Evolutionary conservation across 2,329 filamentous ascomycete genomes (phyloP), one percentile per base, ranked within the genome.

Genomic region (Pseudogymnoascus sp.): DNA sequence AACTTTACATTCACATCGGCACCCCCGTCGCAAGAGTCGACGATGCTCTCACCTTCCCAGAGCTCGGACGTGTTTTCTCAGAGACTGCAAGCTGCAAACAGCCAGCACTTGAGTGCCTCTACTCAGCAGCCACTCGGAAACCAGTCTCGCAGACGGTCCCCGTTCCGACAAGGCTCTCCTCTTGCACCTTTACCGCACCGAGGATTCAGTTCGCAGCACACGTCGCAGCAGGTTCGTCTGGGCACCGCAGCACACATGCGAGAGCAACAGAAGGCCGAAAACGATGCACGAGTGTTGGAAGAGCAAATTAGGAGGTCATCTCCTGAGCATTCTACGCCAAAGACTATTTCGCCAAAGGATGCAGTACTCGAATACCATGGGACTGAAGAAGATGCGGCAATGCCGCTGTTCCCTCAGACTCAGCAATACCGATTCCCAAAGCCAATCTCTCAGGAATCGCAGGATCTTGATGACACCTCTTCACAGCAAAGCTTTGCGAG

Each of bases 261-360:
- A 38, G 85, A 88, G 71, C 81, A 85, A 66, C 78, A 78, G 63
- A 86, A 86, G 69, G 80, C 81, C 5, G 81, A 84, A 68, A 82
- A 83, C 43, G 85, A 87, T 63, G 81, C 81, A 66, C 73, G 63
- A 70, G 76, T 66, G 68, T 71, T 68, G 67, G 76, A 29, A 74
- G 69, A 71, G 41, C 73, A 77, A 37, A 68, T 81, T 52, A 77
- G 79, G 0, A 68, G 67, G 49, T 63, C 65, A 26, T 71, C 71
- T 23, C 70, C 67, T 74, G 66, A 67, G 33, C 66, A 80, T 5
- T 81, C 81, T 0, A 81, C 88, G n/a, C 81, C 85, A 1, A 90
- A 91, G 74, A 96, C 93, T 0, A 96, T 99, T 55, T 97, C 93
- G 1, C 94, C 93, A 23, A 95, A 96, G 76, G 93, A 97, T 70